phyloP scores from a whole-genome alignment of 129 eudicot species.

The Chrysanthemum seticuspe region DNA sequence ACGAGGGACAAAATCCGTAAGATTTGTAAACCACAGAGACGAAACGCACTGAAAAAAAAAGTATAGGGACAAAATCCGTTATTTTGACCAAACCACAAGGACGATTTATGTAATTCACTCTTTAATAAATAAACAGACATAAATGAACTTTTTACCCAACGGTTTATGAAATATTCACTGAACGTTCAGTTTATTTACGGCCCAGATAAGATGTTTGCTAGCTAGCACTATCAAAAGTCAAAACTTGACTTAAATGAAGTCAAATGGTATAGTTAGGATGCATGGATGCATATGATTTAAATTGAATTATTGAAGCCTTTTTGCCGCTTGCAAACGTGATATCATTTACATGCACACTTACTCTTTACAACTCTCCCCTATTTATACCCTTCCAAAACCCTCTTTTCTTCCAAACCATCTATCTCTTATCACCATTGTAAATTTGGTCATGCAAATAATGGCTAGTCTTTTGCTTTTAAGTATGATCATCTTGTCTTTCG shows the following conservation, averaged over 20 bases:
- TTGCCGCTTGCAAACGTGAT: slow-evolving; percentile 42
- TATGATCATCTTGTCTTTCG: slow-evolving; percentile 20
- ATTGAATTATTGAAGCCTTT: slow-evolving; percentile 38
- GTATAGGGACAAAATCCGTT: no score
- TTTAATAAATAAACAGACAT: no score
- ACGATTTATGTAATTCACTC: no score
- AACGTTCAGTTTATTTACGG: no score
- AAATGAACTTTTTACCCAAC: no score
- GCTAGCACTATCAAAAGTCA: slow-evolving; percentile 14
- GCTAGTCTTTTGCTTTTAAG: slow-evolving; percentile 25
- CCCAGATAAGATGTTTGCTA: no score
- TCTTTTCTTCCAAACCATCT: slow-evolving; percentile 26
- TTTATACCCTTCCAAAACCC: slow-evolving; percentile 31
- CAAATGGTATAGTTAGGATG: slow-evolving; percentile 21
- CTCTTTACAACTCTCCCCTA: slow-evolving; percentile 21
- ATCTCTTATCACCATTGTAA: background rate
- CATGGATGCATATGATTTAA: slow-evolving; percentile 43
- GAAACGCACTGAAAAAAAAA: no score
- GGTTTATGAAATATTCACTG: no score
- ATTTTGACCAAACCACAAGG: no score
- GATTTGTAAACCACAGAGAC: no score
- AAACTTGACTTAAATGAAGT: slow-evolving; percentile 21
- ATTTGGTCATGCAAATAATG: slow-evolving; percentile 31
- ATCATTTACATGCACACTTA: slow-evolving; percentile 38
- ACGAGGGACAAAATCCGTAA: no score